Percentiles rank a stretch among this genome's conserved stretches.
Evolutionary conservation across 2,329 filamentous ascomycete genomes (phyloP).

Genomic region (Paecilomyces niveus): DNA sequence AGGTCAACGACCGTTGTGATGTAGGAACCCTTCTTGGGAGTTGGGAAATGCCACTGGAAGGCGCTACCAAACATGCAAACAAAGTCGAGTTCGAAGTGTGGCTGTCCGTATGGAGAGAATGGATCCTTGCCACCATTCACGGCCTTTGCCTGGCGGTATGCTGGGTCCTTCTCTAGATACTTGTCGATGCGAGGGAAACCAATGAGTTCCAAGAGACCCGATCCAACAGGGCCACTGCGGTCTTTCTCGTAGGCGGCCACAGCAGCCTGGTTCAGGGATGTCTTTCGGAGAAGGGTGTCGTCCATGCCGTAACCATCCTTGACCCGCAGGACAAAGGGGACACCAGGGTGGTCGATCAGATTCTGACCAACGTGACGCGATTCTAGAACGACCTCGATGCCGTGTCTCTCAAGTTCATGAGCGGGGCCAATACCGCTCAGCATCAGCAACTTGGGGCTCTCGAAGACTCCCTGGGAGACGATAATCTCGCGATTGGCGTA

Average conservation of each 20-base stretch:
- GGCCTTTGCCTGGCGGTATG: conserved; percentile 41
- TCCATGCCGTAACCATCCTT: conserved; percentile 38
- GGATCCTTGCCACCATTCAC: conserved; percentile 42
- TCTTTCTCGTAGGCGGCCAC: conserved; percentile 31
- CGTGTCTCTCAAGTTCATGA: conserved; percentile 29
- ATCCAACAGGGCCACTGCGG: conserved; percentile 35
- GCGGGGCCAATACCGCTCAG: conserved; percentile 42
- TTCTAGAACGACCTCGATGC: conserved; percentile 23
- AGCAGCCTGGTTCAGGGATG: conserved; percentile 23
- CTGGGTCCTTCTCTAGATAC: conserved; percentile 40
- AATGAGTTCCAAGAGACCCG: conserved; percentile 44
- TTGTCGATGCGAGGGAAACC: conserved; percentile 55
- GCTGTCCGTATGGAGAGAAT: conserved; percentile 50
- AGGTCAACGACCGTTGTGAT: conserved; percentile 52
- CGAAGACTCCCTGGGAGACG: conserved; percentile 45
- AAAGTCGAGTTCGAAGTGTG: conserved; percentile 58
- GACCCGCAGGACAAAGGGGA: conserved; percentile 35
- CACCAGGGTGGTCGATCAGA: conserved; percentile 32
- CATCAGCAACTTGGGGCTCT: conserved; percentile 47
- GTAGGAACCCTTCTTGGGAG: conserved; percentile 41
- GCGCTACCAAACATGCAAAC: conserved; percentile 50
- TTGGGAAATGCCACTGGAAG: conserved; percentile 45
- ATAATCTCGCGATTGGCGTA: conserved; percentile 44
- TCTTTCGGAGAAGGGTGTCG: conserved; percentile 31
- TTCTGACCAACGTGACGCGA: conserved; percentile 23